Percentiles rank a stretch among this genome's conserved stretches.
phyloP scores from a whole-genome alignment of 2,329 filamentous ascomycete genomes.

The Ilyonectria mors-panacis region DNA sequence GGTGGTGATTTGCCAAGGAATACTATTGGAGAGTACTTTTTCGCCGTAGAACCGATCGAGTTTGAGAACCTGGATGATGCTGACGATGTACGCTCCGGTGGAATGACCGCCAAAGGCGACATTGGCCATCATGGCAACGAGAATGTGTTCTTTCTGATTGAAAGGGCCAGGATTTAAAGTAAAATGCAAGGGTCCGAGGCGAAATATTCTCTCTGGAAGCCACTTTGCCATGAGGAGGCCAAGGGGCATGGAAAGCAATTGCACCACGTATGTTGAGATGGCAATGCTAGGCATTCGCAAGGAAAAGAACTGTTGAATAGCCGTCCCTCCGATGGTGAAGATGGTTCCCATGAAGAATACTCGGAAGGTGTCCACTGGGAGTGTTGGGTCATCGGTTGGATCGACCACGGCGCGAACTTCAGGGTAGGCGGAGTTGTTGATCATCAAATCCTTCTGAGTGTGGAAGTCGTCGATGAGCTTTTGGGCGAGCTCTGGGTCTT shows the following conservation, averaged over 20 bases:
- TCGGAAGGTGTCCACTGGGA: constrained; percentile 59
- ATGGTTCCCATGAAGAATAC: constrained; percentile 57
- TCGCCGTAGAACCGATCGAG: constrained; percentile 63
- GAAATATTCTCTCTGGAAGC: constrained; percentile 30
- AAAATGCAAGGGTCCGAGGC: constrained; percentile 41
- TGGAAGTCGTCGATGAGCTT: constrained; percentile 41
- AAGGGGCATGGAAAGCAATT: constrained; percentile 57
- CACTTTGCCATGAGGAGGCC: constrained; percentile 52
- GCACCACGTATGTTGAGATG: constrained; percentile 58
- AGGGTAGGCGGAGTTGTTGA: constrained; percentile 56
- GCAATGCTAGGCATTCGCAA: constrained; percentile 58
- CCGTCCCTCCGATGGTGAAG: constrained; percentile 49
- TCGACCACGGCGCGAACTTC: constrained; percentile 63
- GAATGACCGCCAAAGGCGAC: constrained; percentile 54
- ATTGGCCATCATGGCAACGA: constrained; percentile 71
- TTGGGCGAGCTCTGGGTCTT: constrained; percentile 36
- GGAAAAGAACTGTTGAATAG: constrained; percentile 56
- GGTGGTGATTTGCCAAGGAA: constrained; percentile 63
- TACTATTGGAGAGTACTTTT: constrained; percentile 47
- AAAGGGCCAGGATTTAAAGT: constrained; percentile 65
- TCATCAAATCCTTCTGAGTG: constrained; percentile 45
- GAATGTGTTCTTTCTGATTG: constrained; percentile 68
- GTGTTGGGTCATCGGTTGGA: constrained; percentile 57
- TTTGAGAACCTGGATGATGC: constrained; percentile 63
- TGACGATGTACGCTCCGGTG: constrained; percentile 60